Evolutionary conservation across 2,329 filamentous ascomycete genomes (phyloP), one percentile per base, ranked within the genome.

Genomic region (Colletotrichum sp.): DNA sequence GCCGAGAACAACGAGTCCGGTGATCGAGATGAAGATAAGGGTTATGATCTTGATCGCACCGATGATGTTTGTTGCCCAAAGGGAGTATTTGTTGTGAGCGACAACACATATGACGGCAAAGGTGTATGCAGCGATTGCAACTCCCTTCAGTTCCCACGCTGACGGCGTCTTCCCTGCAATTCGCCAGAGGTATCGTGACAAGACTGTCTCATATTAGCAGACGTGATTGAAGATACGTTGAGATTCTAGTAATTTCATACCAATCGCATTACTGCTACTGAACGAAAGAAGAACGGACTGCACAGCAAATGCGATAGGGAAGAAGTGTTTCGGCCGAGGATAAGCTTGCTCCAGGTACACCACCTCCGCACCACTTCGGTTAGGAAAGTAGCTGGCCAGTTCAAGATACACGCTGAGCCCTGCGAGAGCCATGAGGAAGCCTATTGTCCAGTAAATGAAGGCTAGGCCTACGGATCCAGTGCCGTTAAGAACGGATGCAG

Each of bases 281-380:
- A 94, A 94, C 0, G 92, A 93, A 4, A 94, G 84, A 2, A 93
- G 80, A 3, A 94, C 91, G 0, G 89, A 88, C 80, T 93, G 91
- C 5, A 93, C 88, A 0, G 93, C 93, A 80, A 93, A 94, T 0
- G 91, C 86, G 0, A 91, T 90, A 0, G 92, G 91, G 61, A 94
- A 91, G 75, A 94, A 88, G 79, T 91, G 93, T 70, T 87, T 89
- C 0, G 93, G 93, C 2, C 91, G 87, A 1, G 92, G 92, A 77
- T 90, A 94, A 0, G 92, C 90, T 79, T 94, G 93, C 78, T 94
- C 93, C 0, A 94, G 87, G 77, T 93, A 94, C 0, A 93, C 92
- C 0, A 93, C 92, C 79, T 94, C 91, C 0, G 89, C 88, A 0
- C 92, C 93, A 2, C 90, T 93, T 12, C 92, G 89, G 79, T 90